phyloP scores from a whole-genome alignment of 2,329 filamentous ascomycete species.

The Fusarium drepaniforme region DNA sequence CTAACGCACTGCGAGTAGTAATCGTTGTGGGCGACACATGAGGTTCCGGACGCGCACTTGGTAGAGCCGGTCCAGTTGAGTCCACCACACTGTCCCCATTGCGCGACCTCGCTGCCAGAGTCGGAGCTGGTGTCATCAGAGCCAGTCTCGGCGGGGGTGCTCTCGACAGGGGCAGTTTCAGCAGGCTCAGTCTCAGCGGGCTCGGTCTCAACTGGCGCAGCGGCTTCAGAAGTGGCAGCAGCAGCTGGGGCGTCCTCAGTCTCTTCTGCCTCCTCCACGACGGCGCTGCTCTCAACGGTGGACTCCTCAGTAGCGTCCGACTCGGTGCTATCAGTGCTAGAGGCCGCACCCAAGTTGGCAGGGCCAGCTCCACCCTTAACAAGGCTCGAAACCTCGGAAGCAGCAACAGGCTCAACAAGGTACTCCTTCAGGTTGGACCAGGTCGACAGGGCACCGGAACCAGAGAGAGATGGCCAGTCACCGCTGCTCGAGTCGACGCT shows the following conservation, averaged over 20 bases:
- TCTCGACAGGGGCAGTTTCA: not conserved
- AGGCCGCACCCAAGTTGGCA: conserved; percentile 35
- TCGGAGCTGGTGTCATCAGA: not conserved
- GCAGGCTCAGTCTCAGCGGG: not conserved
- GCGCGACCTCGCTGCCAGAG: conserved; percentile 13
- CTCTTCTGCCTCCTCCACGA: not conserved
- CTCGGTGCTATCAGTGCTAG: conserved; percentile 1
- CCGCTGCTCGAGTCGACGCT: conserved; percentile 37
- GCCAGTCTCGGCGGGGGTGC: not conserved
- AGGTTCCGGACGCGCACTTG: conserved; percentile 39
- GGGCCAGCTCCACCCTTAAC: conserved; percentile 41
- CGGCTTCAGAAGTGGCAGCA: not conserved
- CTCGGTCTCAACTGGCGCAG: not conserved
- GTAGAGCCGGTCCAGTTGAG: conserved; percentile 41
- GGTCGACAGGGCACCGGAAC: conserved; percentile 24
- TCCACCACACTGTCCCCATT: conserved; percentile 45
- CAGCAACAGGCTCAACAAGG: conserved; percentile 43
- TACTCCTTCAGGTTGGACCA: conserved; percentile 23
- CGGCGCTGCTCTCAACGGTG: not conserved
- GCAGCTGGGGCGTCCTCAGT: not conserved
- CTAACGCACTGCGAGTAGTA: conserved; percentile 46
- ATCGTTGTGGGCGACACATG: conserved; percentile 42
- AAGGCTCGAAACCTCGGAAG: conserved; percentile 39
- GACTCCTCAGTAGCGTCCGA: not conserved
- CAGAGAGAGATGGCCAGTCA: conserved; percentile 36